These are phyloP conservation scores for Ceratobasidium sp. DNA, from an alignment of 1,284 basidiomycete species.

Conservation along the genomic window DNA sequence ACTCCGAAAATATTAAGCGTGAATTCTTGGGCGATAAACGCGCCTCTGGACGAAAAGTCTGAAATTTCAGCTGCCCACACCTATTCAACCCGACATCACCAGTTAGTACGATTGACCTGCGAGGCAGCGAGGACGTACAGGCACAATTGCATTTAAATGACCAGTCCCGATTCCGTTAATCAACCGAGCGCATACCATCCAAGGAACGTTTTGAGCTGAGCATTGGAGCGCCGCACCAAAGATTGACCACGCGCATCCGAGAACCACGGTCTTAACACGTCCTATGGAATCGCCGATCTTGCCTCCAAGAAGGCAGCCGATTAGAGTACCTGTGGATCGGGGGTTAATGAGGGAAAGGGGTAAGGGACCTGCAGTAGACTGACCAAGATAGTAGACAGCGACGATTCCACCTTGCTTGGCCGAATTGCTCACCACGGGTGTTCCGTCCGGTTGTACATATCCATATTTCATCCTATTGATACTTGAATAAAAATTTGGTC, in stretches of 20 bases:
- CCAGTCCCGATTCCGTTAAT: conserved; percentile 66
- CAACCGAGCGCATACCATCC: conserved; percentile 65
- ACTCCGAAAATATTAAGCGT: conserved; percentile 65
- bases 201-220: conserved; percentile 63
- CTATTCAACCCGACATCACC: neutral
- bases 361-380: neutral
- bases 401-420: conserved; percentile 64
- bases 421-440: conserved; percentile 63
- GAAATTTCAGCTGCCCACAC: conserved; percentile 40
- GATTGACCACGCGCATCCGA: conserved; percentile 60
- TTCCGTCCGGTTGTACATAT: conserved; percentile 59
- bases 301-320: conserved; percentile 64
- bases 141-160: conserved; percentile 64
- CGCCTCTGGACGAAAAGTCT: conserved; percentile 53
- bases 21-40: conserved; percentile 56
- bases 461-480: conserved; percentile 50
- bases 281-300: conserved; percentile 60
- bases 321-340: conserved; percentile 58
- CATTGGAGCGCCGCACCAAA: conserved; percentile 64
- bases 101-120: conserved; percentile 50
- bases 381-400: conserved; percentile 47
- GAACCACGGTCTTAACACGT: conserved; percentile 60
- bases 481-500: conserved; percentile 1
- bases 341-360: conserved; percentile 57
- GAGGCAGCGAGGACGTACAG: conserved; percentile 57